Conservation (phyloP, 2,329 filamentous ascomycete species). For the Lecanicillium sp. region DNA sequence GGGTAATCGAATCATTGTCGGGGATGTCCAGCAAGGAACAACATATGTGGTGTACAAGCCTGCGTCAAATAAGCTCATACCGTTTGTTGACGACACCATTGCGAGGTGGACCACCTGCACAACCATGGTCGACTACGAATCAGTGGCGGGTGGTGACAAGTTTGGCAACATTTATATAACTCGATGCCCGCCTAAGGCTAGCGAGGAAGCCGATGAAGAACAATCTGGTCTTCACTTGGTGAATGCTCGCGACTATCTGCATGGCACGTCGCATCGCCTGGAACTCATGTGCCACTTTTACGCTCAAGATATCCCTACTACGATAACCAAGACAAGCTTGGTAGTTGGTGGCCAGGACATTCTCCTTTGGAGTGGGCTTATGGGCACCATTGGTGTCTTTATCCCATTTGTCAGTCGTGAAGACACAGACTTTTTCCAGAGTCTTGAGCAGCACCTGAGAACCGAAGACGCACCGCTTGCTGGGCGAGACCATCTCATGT, state of each 20-base stretch:
- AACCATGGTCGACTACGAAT: conserved; percentile 96
- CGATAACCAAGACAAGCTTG: conserved; percentile 79
- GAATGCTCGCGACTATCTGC: conserved; percentile 82
- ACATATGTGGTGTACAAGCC: conserved; percentile 92
- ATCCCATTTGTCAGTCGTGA: conserved; percentile 88
- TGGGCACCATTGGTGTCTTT: conserved; percentile 88
- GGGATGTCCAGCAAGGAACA: conserved; percentile 86
- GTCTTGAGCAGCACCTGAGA: conserved; percentile 78
- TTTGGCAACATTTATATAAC: conserved; percentile 96
- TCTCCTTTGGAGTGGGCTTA: conserved; percentile 85
- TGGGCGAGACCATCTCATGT: conserved; percentile 91
- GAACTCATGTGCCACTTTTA: conserved; percentile 84
- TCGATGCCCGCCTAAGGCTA: conserved; percentile 76
- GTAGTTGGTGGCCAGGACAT: conserved; percentile 89
- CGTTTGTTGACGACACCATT: conserved; percentile 85
- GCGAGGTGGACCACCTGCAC: conserved; percentile 85
- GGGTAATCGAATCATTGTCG: conserved; percentile 83
- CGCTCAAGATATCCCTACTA: conserved; percentile 85
- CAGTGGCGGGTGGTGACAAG: conserved; percentile 88
- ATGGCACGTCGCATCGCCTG: conserved; percentile 78
- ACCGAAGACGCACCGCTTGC: conserved; percentile 80
- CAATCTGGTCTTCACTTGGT: conserved; percentile 84
- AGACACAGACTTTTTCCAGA: conserved; percentile 97
- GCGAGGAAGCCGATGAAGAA: conserved; percentile 85
- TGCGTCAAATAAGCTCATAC: conserved; percentile 82